A percentile compares a stretch with the other conserved stretches of the same genome.
phyloP scores from a whole-genome alignment of 2,329 filamentous ascomycete genomes.

The Venturia pyrina region DNA sequence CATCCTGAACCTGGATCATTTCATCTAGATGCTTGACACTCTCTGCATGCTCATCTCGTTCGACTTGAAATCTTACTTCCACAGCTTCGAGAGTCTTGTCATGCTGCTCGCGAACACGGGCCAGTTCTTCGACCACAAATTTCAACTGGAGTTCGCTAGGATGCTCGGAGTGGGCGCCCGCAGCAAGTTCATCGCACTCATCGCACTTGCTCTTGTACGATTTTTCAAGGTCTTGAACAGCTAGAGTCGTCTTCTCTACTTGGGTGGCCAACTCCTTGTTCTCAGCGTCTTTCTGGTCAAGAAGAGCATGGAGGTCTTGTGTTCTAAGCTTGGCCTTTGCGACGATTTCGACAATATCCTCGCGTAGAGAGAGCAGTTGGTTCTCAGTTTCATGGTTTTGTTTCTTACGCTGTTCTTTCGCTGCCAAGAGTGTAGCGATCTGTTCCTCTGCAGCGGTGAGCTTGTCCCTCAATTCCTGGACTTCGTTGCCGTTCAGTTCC shows the following conservation, averaged over 20 bases:
- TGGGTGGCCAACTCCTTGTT: background rate
- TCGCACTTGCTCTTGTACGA: background rate
- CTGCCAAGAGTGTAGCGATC: background rate
- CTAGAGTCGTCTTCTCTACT: background rate
- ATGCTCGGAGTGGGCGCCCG: background rate
- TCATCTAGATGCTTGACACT: background rate
- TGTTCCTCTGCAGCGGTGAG: background rate
- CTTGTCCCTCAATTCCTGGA: background rate
- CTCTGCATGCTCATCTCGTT: background rate
- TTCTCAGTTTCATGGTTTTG: no score
- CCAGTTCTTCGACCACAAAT: background rate
- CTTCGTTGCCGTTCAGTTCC: background rate
- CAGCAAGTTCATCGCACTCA: background rate
- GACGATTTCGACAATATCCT: background rate
- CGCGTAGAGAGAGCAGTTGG: background rate
- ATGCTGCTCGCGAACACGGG: background rate
- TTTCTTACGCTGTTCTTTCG: background rate
- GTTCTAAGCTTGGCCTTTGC: background rate
- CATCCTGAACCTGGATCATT: background rate
- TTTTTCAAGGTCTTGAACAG: background rate
- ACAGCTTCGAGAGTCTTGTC: background rate
- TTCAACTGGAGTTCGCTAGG: background rate
- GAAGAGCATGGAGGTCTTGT: background rate
- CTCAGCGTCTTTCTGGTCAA: background rate
- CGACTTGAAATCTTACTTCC: background rate